phyloP scores from a whole-genome alignment of 169 alveolate species.

The Neospora caninum region DNA sequence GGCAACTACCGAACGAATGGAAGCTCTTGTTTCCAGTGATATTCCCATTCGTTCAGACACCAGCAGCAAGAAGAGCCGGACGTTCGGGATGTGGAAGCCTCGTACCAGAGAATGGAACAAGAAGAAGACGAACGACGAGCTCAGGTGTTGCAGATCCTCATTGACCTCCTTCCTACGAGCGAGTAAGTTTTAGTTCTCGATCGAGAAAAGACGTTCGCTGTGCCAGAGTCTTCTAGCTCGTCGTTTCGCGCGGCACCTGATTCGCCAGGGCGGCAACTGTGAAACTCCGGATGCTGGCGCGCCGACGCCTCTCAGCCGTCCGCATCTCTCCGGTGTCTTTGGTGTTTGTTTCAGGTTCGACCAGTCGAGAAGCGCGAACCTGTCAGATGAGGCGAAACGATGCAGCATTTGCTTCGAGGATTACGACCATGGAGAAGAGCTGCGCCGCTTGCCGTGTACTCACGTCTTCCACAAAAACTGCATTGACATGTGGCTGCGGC shows the following conservation, averaged over 20 bases:
- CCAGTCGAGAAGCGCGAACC: not conserved
- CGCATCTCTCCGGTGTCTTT: too few relatives aligned
- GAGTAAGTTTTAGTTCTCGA: not conserved
- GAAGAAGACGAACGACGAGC: not conserved
- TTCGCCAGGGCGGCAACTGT: not conserved
- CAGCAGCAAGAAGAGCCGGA: not conserved
- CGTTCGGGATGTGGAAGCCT: not conserved
- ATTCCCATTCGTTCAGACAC: not conserved
- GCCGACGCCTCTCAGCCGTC: too few relatives aligned
- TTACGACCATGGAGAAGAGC: slow-evolving; percentile 54
- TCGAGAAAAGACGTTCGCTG: too few relatives aligned
- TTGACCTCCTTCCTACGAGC: slow-evolving; percentile 33
- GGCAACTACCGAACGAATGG: too few relatives aligned
- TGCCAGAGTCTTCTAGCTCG: not conserved
- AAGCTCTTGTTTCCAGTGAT: too few relatives aligned
- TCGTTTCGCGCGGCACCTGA: not conserved
- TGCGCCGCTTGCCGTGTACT: slow-evolving; percentile 80
- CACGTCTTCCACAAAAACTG: slow-evolving; percentile 82
- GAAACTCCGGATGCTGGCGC: too few relatives aligned
- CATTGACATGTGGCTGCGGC: slow-evolving; percentile 82
- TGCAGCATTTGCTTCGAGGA: slow-evolving; percentile 62
- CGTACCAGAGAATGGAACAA: slow-evolving; percentile 12
- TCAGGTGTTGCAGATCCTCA: slow-evolving; percentile 27
- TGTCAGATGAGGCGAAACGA: not conserved
- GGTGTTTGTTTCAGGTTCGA: slow-evolving; percentile 30